Evolutionary conservation across 305 asterid species (phyloP).

Genomic region (Fraxinus platypoda): DNA sequence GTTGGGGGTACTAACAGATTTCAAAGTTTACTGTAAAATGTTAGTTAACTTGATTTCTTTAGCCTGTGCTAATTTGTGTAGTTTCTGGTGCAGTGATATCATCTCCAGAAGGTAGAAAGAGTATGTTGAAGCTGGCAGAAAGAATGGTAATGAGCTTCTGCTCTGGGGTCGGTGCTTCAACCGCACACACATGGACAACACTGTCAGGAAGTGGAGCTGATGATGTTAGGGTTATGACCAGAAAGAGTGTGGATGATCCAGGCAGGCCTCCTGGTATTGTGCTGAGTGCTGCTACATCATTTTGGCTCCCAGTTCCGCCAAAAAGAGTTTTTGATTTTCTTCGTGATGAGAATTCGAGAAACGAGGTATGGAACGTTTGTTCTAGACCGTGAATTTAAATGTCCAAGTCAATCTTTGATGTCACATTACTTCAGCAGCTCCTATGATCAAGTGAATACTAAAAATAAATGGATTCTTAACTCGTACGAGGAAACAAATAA

Average conservation of each 20-base stretch:
- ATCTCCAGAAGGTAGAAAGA: slow-evolving; percentile 79
- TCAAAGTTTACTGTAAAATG: not conserved
- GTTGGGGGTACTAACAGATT: slow-evolving; percentile 50
- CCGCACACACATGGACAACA: slow-evolving; percentile 93
- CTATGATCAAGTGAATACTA: not conserved
- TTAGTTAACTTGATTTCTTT: not conserved
- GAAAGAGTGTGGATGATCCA: slow-evolving; percentile 93
- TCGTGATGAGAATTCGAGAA: slow-evolving; percentile 82
- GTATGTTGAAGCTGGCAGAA: slow-evolving; percentile 90
- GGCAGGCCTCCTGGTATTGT: slow-evolving; percentile 98
- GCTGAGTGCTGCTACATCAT: slow-evolving; percentile 93
- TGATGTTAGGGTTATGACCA: slow-evolving; percentile 89
- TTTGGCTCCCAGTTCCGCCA: slow-evolving; percentile 91
- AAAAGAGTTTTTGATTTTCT: slow-evolving; percentile 79
- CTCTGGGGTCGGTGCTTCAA: slow-evolving; percentile 92
- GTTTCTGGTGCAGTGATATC: slow-evolving; percentile 56
- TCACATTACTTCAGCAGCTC: not conserved
- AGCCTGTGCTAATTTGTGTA: not conserved
- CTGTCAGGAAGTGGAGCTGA: slow-evolving; percentile 89
- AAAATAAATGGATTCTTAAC: not conserved
- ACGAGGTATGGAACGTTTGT: slow-evolving; percentile 49
- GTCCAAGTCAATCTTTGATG: not conserved
- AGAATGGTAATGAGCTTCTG: slow-evolving; percentile 98
- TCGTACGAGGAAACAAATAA: not conserved
- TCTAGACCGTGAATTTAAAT: not conserved